phyloP scores from a whole-genome alignment of 2,329 filamentous ascomycete genomes.

The Beauveria pseudobassiana region DNA sequence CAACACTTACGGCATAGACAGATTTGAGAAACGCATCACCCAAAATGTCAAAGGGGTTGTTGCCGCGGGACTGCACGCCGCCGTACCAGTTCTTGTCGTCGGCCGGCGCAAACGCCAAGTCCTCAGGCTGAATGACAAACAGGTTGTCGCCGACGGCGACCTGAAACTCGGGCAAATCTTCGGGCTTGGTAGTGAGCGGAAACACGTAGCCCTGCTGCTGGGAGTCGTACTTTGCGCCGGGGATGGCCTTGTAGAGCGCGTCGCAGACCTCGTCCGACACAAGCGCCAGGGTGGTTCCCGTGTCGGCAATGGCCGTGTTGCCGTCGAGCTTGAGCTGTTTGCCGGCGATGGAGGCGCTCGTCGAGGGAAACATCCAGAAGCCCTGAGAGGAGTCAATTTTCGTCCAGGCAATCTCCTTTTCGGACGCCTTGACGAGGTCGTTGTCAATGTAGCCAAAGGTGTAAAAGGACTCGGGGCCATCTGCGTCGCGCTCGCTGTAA shows the following conservation, averaged over 20 bases:
- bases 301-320: conserved; percentile 45
- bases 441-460: conserved; percentile 66
- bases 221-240: conserved; percentile 27
- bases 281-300: conserved; percentile 57
- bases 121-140: conserved; percentile 36
- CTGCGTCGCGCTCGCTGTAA: conserved; percentile 41
- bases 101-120: conserved; percentile 7
- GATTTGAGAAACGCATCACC: conserved; percentile 8
- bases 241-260: conserved; percentile 14
- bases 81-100: conserved; percentile 7
- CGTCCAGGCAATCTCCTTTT: conserved; percentile 47
- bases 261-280: conserved; percentile 53
- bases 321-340: conserved; percentile 25
- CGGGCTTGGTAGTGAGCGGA: conserved; percentile 33
- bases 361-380: conserved; percentile 46
- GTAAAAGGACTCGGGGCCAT: conserved; percentile 33
- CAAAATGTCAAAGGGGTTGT: conserved; percentile 4
- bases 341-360: conserved; percentile 17
- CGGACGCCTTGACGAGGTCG: conserved; percentile 51
- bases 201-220: conserved; percentile 14
- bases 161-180: conserved; percentile 38
- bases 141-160: conserved; percentile 50
- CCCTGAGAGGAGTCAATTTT: conserved; percentile 55
- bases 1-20: not conserved
- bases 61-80: conserved; percentile 7